phyloP scores from a whole-genome alignment of 2,329 filamentous ascomycete genomes.

The Metarhizium anisopliae region DNA sequence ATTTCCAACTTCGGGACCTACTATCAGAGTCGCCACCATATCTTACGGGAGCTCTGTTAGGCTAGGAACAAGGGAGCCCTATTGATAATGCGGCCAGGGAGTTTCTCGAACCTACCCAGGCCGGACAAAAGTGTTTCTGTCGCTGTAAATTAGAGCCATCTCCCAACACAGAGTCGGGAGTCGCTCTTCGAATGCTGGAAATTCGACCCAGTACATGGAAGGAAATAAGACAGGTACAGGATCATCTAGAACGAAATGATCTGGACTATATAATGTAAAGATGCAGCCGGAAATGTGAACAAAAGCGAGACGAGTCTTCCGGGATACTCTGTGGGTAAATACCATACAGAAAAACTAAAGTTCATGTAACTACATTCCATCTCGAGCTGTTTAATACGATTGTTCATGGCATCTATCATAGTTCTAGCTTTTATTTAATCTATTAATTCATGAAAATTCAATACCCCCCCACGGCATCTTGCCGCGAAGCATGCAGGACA shows the following conservation, averaged over 20 bases:
- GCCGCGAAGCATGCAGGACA: not conserved
- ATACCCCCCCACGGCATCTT: not conserved
- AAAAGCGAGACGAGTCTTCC: not conserved
- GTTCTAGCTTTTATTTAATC: not conserved
- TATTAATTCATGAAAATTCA: not conserved
- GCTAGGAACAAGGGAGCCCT: conserved; percentile 18
- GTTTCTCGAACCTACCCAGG: conserved; percentile 12
- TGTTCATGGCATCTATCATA: not conserved
- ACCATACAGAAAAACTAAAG: not conserved
- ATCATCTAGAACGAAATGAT: conserved; percentile 18
- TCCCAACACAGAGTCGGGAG: conserved; percentile 12
- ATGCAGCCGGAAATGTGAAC: not conserved
- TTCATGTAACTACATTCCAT: not conserved
- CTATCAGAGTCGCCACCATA: conserved; percentile 50
- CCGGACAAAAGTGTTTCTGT: conserved; percentile 22
- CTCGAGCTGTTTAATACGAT: not conserved
- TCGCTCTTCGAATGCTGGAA: conserved; percentile 15
- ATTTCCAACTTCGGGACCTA: conserved; percentile 56
- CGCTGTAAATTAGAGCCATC: conserved; percentile 18
- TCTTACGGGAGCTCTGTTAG: conserved; percentile 18
- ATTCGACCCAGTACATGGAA: conserved; percentile 21
- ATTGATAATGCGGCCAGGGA: conserved; percentile 16
- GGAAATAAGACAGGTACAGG: conserved; percentile 16
- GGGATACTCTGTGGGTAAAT: not conserved
- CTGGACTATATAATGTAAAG: conserved; percentile 11